Evolutionary conservation across 306 rosid genomes (phyloP), one percentile per base, ranked within the genome.

Genomic region (Fragaria iinumae): DNA sequence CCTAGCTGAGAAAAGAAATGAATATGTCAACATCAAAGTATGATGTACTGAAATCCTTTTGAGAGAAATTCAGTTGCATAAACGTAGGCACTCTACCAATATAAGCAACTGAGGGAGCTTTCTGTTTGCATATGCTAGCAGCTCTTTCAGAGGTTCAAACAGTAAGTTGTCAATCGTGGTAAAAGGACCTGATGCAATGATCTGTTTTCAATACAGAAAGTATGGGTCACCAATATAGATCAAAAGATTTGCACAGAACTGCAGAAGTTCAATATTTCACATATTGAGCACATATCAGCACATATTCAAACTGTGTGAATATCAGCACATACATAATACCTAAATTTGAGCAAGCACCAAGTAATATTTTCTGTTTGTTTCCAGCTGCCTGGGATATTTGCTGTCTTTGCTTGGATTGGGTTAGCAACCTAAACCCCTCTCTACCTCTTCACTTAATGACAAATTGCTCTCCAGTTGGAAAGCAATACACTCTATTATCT

Each of bases 171-270:
- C 99, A 62, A 86, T 81, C 29, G 99, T 92, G 45, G 97, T 89
- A 83, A 90, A 92, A 65, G 97, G 99, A 76, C 97, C 99, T 2
- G 97, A 91, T 29, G 97, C 97, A 69, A 95, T 86, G 70, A 95
- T 85, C 99, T 95, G 90, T 84, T 78, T 25, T n/a, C 79, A 67
- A 77, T 72, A 77, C 73, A 53, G 70, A 78, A 79, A 65, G 38
- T 47, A 55, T 36, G 74, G 71, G 78, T 59, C 69, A 78, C 5
- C 47, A 48, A 44, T n/a, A 56, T 49, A 38, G 73, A 69, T 50
- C 25, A 75, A 81, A 20, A 78, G 72, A 44, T 66, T 52, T 48
- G 62, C 59, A 73, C 39, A 18, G 62, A 76, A 79, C 49, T 48
- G 39, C 5, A 65, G 72, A 67, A 44, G 74, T 62, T 21, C 16